A percentile compares a stretch with the other conserved stretches of the same genome.
These are phyloP conservation scores for Candida michaelii DNA, from an alignment of 805 yeast genomes.

Conservation along the genomic window DNA sequence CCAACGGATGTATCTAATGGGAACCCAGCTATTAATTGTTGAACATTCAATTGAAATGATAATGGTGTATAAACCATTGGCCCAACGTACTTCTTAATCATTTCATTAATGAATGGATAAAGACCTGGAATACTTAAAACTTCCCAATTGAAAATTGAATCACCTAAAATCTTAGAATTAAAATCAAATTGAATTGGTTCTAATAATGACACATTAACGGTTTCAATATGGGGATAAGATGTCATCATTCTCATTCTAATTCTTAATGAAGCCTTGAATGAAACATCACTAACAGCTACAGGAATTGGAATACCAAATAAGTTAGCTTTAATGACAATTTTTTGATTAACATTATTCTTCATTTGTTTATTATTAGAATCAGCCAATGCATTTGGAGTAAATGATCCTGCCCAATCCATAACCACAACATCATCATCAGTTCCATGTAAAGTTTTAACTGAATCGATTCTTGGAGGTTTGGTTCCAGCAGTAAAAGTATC, in stretches of 20 bases:
- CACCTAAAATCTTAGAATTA: slow-evolving; percentile 70
- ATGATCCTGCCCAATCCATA: slow-evolving; percentile 95
- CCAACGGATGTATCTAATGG: slow-evolving; percentile 83
- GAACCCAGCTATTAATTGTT: slow-evolving; percentile 83
- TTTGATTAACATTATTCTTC: slow-evolving; percentile 81
- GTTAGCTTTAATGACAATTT: slow-evolving; percentile 70
- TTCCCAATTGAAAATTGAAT: slow-evolving; percentile 84
- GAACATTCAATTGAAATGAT: slow-evolving; percentile 88
- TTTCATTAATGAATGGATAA: slow-evolving; percentile 74
- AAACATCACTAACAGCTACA: slow-evolving; percentile 72
- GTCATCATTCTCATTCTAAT: slow-evolving; percentile 87
- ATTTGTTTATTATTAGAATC: slow-evolving; percentile 85
- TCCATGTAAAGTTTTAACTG: slow-evolving; percentile 83
- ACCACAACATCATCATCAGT: slow-evolving; percentile 93
- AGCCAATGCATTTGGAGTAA: slow-evolving; percentile 85
- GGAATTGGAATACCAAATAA: slow-evolving; percentile 85
- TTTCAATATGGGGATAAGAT: slow-evolving; percentile 89
- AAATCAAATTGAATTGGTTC: slow-evolving; percentile 91
- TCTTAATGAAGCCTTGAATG: slow-evolving; percentile 73
- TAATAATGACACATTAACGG: slow-evolving; percentile 79
- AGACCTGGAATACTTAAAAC: slow-evolving; percentile 85
- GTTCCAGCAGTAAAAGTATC: slow-evolving; percentile 91
- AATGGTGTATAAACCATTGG: slow-evolving; percentile 87
- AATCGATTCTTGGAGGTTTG: slow-evolving; percentile 91
- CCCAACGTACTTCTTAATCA: slow-evolving; percentile 84